Base-by-base conservation (phyloP, 2,329 filamentous ascomycete genomes). In the Zasmidium cellare region DNA sequence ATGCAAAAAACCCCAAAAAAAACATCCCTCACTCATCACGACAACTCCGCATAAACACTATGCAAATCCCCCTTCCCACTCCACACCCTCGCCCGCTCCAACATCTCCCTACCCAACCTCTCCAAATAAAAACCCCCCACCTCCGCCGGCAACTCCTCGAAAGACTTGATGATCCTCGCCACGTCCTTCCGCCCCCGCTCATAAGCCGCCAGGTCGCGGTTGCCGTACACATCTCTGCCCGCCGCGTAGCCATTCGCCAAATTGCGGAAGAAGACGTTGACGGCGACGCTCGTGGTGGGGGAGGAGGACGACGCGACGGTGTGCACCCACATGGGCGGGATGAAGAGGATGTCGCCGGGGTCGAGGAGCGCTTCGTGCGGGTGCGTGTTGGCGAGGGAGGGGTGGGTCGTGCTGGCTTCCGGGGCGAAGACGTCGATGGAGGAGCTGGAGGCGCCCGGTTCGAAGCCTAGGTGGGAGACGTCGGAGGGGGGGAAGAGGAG, bases 241-340 rank as follows among this genome's bases (percentile, higher is more conserved):
- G 82, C 73, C 0, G 90, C 86, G 71, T 94, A 94, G 1, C 83
- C 85, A 2, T 72, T 77, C 7, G 2, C 24, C 22, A 71, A 51
- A 60, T 87, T 87, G 46, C 86, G 85, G 76, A 96, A 96, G 77
- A 96, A 96, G 24, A 93, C 83, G 71, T 96, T 96, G n/a, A 96
- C 87, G 0, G 90, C 90, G 7, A 96, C 80, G 65, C 90, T 92
- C 59, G 85, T 72, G 11, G 5, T 28, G 25, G 7, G n/a, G 12
- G 3, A 6, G 3, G 71, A 68, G 1, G 74, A 71, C 9, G 88
- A 86, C 0, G 82, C 80, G 1, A 87, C 87, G 0, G 91, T 88
- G 72, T 96, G 92, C 12, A 90, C 80, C 92, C 92, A 96, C 65
- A 94, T 81, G 0, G 90, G 85, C 0, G 92, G 92, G 25, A 96